phyloP scores from a whole-genome alignment of 2,329 filamentous ascomycete genomes.

The Sphaerulina vaccinii region DNA sequence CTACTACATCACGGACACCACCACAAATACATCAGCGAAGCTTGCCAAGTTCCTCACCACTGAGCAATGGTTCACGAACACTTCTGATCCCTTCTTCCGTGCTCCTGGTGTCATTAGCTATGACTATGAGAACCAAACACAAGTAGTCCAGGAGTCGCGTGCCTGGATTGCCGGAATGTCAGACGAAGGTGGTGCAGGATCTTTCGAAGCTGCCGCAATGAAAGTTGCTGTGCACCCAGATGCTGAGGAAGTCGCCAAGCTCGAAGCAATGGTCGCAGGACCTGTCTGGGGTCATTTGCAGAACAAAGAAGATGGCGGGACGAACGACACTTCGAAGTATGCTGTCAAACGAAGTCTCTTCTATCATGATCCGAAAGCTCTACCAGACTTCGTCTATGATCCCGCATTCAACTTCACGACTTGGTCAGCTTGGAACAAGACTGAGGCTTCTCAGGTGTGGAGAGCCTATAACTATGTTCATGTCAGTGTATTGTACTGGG shows the following conservation, averaged over 20 bases:
- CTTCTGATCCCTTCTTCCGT: conserved; percentile 55
- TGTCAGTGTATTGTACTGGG: conserved; percentile 57
- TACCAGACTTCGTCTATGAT: conserved; percentile 49
- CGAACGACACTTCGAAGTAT: conserved; percentile 38
- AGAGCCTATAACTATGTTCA: conserved; percentile 62
- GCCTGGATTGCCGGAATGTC: conserved; percentile 61
- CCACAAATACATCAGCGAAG: background rate
- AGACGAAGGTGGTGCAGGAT: conserved; percentile 59
- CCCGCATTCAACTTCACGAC: conserved; percentile 46
- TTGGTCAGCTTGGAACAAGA: conserved; percentile 50
- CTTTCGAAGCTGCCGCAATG: conserved; percentile 55
- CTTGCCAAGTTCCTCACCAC: conserved; percentile 50
- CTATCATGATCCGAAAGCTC: conserved; percentile 52
- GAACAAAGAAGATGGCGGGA: background rate
- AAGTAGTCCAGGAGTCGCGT: conserved; percentile 48
- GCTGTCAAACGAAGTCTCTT: conserved; percentile 57
- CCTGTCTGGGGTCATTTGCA: conserved; percentile 55
- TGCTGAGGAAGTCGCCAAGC: conserved; percentile 49
- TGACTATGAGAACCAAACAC: conserved; percentile 41
- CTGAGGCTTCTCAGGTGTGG: conserved; percentile 47
- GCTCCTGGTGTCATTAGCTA: conserved; percentile 58
- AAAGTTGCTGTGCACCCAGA: conserved; percentile 56
- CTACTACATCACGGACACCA: background rate
- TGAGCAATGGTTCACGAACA: conserved; percentile 53
- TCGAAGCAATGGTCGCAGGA: conserved; percentile 56